Percentiles rank a stretch among this genome's conserved stretches.
Evolutionary conservation across 495 filamentous ascomycete species (phyloP).

Genomic region (Xylaria sp.): DNA sequence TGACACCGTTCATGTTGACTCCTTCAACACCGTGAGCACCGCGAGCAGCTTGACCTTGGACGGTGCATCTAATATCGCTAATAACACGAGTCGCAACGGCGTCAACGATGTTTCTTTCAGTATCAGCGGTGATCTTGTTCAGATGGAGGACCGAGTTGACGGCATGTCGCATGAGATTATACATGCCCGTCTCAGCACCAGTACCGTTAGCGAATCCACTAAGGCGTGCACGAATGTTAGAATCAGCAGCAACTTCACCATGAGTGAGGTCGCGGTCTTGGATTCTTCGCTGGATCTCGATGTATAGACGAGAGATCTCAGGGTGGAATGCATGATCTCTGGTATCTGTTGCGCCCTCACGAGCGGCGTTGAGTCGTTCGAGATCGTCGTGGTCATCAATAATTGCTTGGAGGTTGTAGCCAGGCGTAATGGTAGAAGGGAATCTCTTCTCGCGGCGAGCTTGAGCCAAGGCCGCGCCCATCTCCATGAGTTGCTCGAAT

Average conservation of each 20-base stretch:
- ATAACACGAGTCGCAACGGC: constrained; percentile 30
- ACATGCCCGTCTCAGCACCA: constrained; percentile 34
- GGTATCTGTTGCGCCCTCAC: constrained; percentile 18
- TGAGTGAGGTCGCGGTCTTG: constrained; percentile 35
- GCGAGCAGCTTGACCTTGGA: constrained; percentile 27
- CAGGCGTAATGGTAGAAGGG: constrained; percentile 30
- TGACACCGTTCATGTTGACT: constrained; percentile 30
- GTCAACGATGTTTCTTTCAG: constrained; percentile 26
- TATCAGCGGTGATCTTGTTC: constrained; percentile 29
- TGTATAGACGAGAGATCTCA: constrained; percentile 24
- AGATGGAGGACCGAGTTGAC: constrained; percentile 28
- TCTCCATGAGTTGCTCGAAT: constrained; percentile 17
- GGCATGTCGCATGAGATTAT: constrained; percentile 39
- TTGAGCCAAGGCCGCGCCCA: constrained; percentile 29
- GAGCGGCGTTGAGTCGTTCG: constrained; percentile 15
- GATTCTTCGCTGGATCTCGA: constrained; percentile 34
- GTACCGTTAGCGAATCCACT: constrained; percentile 37
- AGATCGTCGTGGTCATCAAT: constrained; percentile 33
- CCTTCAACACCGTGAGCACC: constrained; percentile 19
- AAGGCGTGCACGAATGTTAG: constrained; percentile 33
- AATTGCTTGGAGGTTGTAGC: constrained; percentile 21
- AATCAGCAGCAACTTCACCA: constrained; percentile 30
- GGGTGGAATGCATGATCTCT: constrained; percentile 30
- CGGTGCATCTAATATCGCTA: constrained; percentile 30
- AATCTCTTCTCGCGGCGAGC: constrained; percentile 38